Evolutionary conservation across 1,284 basidiomycete genomes (phyloP).

Genomic region (Gymnopus androsaceus): DNA sequence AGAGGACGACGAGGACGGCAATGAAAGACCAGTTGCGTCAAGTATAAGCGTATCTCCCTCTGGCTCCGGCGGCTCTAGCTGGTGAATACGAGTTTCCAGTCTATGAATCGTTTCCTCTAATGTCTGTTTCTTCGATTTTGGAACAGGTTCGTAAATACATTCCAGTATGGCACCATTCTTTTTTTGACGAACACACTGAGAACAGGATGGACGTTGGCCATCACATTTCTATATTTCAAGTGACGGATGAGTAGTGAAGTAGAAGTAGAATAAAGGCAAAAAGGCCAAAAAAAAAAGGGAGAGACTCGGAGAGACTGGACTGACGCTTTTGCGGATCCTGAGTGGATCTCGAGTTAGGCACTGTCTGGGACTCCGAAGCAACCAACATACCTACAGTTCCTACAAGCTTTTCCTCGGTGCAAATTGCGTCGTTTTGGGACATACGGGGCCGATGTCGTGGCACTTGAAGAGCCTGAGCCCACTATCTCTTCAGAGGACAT

Average conservation of each 20-base stretch:
- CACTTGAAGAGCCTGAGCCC: too few relatives aligned
- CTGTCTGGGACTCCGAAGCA: too few relatives aligned
- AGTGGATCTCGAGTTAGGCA: too few relatives aligned
- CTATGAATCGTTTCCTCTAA: constrained; percentile 3
- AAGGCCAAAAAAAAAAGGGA: background rate
- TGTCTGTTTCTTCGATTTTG: background rate
- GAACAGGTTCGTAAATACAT: constrained; percentile 3
- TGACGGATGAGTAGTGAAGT: background rate
- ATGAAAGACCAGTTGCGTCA: background rate
- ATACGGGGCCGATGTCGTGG: too few relatives aligned
- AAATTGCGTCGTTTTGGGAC: background rate
- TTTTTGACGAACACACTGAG: background rate
- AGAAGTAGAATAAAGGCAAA: background rate
- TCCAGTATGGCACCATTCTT: background rate
- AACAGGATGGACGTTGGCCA: constrained; percentile 5
- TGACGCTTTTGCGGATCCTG: background rate
- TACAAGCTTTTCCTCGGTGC: background rate
- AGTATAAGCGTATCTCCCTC: background rate
- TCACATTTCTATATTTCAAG: constrained; percentile 11
- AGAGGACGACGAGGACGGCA: background rate
- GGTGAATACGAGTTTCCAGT: constrained; percentile 7
- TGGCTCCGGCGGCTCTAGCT: background rate
- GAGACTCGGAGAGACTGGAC: background rate
- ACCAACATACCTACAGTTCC: background rate
- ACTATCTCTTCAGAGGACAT: too few relatives aligned